A percentile compares a stretch with the other conserved stretches of the same genome.
Conservation (phyloP, 2,329 filamentous ascomycete species). For the Penicillium sp. region DNA sequence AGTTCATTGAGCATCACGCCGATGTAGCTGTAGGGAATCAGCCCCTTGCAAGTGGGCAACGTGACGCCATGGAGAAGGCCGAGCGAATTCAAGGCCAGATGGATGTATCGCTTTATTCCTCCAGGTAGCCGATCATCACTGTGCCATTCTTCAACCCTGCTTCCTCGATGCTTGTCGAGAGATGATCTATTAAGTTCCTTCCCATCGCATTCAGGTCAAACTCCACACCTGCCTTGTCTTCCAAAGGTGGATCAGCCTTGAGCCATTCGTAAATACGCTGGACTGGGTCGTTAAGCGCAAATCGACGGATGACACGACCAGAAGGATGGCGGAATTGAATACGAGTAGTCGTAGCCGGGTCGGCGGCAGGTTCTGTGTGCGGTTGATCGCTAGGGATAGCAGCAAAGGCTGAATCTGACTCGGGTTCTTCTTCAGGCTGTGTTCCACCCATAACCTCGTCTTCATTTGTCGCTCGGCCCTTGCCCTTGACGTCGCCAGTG, state of each 20-base stretch:
- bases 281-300: slow-evolving; percentile 75
- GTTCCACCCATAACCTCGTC: slow-evolving; percentile 45
- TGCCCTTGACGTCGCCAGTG: slow-evolving; percentile 49
- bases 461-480: slow-evolving; percentile 53
- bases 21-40: too few relatives aligned
- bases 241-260: slow-evolving; percentile 77
- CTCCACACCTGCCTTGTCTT: slow-evolving; percentile 74
- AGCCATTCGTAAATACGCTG: slow-evolving; percentile 93
- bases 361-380: slow-evolving; percentile 76
- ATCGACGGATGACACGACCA: slow-evolving; percentile 85
- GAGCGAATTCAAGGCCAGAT: too few relatives aligned
- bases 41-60: too few relatives aligned
- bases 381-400: slow-evolving; percentile 72
- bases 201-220: slow-evolving; percentile 93
- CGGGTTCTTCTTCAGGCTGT: slow-evolving; percentile 34
- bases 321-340: slow-evolving; percentile 91
- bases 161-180: slow-evolving; percentile 76
- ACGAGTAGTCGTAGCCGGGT: slow-evolving; percentile 74
- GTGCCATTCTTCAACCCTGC: slow-evolving; percentile 89
- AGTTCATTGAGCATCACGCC: too few relatives aligned
- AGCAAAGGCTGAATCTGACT: slow-evolving; percentile 59
- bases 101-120: slow-evolving; percentile 59
- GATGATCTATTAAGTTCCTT: slow-evolving; percentile 76
- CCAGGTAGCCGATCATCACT: slow-evolving; percentile 90
- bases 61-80: too few relatives aligned